Conservation (phyloP, 352 stramenopile genomes). For the Peronospora belbahrii region DNA sequence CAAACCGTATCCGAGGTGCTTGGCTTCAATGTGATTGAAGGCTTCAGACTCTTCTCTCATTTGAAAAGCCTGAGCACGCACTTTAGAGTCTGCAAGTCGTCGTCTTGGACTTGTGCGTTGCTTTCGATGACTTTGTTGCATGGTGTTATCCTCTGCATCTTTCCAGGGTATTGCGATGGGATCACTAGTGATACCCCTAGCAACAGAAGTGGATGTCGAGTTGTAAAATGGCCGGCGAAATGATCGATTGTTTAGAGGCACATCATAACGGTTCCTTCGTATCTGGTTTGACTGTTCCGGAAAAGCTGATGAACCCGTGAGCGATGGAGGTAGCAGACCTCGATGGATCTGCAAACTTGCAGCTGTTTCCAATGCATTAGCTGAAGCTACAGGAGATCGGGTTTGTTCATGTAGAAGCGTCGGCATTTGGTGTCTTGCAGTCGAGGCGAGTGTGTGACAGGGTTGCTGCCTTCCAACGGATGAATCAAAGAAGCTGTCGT, state of each 20-base stretch:
- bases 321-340: not conserved
- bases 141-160: slow-evolving; percentile 1
- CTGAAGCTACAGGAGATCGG: not conserved
- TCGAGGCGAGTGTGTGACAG: not conserved
- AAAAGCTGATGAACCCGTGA: slow-evolving; percentile 9
- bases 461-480: not conserved
- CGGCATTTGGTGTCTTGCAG: slow-evolving; percentile 1
- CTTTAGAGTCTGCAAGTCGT: slow-evolving; percentile 19
- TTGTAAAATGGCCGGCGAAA: slow-evolving; percentile 15
- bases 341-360: not conserved
- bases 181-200: not conserved
- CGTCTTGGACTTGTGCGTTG: slow-evolving; percentile 17
- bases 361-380: not conserved
- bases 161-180: slow-evolving; percentile 1
- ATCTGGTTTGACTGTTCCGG: not conserved
- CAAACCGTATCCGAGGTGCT: not conserved
- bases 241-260: slow-evolving; percentile 1
- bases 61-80: slow-evolving; percentile 3
- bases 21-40: not conserved
- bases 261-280: not conserved
- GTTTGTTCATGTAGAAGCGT: not conserved
- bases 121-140: slow-evolving; percentile 1
- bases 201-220: not conserved
- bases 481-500: not conserved
- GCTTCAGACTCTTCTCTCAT: not conserved